Evolutionary conservation across 2,329 filamentous ascomycete species (phyloP), one percentile per base, ranked within the genome.

Genomic region (Cercospora citrullina): DNA sequence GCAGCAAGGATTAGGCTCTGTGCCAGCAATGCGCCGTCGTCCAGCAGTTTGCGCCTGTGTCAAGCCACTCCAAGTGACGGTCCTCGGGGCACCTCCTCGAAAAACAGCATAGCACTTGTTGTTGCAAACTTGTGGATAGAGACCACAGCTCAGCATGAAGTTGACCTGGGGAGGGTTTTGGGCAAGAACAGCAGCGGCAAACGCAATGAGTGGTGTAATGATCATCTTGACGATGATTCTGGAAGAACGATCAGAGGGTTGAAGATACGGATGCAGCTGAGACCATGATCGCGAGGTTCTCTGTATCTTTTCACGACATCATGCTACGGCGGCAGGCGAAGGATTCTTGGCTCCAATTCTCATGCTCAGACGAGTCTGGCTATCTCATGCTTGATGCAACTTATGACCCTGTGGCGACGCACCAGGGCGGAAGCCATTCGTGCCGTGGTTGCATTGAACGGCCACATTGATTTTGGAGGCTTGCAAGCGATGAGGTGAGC

Each of bases 61-160:
- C 18, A 33, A 21, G 14, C 57, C 31, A 60, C 31, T 36, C 57
- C 57, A 60, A 5, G 31, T 31, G 18, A 60, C 31, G 16, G 57
- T 31, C 18, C 31, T 16, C 3, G 57, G 57, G n/a, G 57, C 57
- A n/a, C 57, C 57, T 23, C 26, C 57, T 31, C 26, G 28, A 18
- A 33, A 60, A 5, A 60, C 31, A 14, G 57, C 57, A 60, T 60
- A 60, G 31, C 57, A 60, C 31, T 60, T 60, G 57, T 33, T 31
- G 31, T 60, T 60, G 57, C 57, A 60, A 28, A 36, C 28, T 33
- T 60, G 57, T 23, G 57, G 57, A 28, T 33, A 60, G 28, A 31
- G 57, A 23, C 57, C 57, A 36, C 57, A 60, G 26, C 31, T 33
- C 18, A 60, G 26, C 26, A 36, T 36, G 57, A 33, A 60, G 30